phyloP scores from a whole-genome alignment of 2,329 filamentous ascomycete genomes.

The Phoma sp. region DNA sequence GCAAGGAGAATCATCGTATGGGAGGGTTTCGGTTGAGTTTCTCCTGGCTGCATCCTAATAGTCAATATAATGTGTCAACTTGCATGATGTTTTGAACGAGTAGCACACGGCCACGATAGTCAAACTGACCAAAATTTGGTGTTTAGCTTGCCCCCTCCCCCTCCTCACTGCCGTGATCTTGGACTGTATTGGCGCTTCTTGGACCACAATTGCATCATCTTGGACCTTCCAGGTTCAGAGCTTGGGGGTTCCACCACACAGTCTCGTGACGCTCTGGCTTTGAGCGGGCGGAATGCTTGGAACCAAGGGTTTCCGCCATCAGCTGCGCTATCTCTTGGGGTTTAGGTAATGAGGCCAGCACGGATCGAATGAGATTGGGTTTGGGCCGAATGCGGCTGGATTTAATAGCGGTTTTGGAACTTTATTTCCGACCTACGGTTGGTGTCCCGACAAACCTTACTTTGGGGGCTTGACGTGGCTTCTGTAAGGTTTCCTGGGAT shows the following conservation, averaged over 20 bases:
- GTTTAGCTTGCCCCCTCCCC: slow-evolving; percentile 6
- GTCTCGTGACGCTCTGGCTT: slow-evolving; percentile 9
- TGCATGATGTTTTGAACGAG: background rate
- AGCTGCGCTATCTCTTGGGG: slow-evolving; percentile 4
- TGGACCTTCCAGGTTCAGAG: slow-evolving; percentile 9
- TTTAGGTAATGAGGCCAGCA: slow-evolving; percentile 13
- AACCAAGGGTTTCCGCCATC: slow-evolving; percentile 31
- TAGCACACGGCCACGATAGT: background rate
- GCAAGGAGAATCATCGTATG: slow-evolving; percentile 9
- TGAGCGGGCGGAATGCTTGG: slow-evolving; percentile 29
- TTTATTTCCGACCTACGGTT: slow-evolving; percentile 11
- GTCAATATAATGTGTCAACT: too few species aligned
- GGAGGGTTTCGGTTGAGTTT: background rate
- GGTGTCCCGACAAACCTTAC: background rate
- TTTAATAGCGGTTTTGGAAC: background rate
- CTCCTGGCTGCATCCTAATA: background rate
- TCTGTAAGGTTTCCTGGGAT: slow-evolving; percentile 2
- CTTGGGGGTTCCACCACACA: slow-evolving; percentile 7
- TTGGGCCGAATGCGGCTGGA: slow-evolving; percentile 4
- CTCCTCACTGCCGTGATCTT: slow-evolving; percentile 3
- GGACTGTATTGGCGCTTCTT: slow-evolving; percentile 23
- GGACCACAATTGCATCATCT: slow-evolving; percentile 2
- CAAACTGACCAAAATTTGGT: slow-evolving; percentile 2
- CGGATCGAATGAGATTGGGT: slow-evolving; percentile 1
- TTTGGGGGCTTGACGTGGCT: background rate